Evolutionary conservation across 192 early-diverging fungal species (phyloP).

Genomic region (Coemansia sp.): DNA sequence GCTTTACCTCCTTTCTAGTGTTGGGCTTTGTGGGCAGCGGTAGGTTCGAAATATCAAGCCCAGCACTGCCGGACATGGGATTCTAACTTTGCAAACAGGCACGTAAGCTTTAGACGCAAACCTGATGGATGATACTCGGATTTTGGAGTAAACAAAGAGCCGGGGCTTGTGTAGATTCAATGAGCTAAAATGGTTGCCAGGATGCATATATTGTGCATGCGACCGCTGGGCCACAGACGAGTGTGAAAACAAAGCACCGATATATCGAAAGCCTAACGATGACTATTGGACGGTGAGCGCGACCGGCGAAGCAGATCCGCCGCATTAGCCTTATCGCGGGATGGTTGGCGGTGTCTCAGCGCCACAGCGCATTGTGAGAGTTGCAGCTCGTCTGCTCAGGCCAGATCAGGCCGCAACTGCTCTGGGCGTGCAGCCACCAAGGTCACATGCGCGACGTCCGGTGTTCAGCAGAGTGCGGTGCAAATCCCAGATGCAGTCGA

Average conservation of each 20-base stretch:
- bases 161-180: neutral
- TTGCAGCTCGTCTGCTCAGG: neutral
- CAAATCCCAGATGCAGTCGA: slow-evolving; percentile 7
- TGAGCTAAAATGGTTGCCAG: neutral
- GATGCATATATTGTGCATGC: neutral
- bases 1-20: too few relatives aligned
- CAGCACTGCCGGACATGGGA: too few relatives aligned
- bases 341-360: too few relatives aligned
- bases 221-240: neutral
- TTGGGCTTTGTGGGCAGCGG: too few relatives aligned
- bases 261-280: too few relatives aligned
- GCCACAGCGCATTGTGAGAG: too few relatives aligned
- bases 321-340: neutral
- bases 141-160: neutral
- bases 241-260: too few relatives aligned
- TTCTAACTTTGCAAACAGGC: too few relatives aligned
- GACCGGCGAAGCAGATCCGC: neutral
- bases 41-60: too few relatives aligned
- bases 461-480: neutral
- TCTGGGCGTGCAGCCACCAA: slow-evolving; percentile 4
- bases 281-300: too few relatives aligned
- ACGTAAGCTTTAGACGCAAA: neutral
- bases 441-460: slow-evolving; percentile 1
- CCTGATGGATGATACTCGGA: neutral
- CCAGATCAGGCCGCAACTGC: neutral